Evolutionary conservation across 768 basidiomycete species (phyloP), one percentile per base, ranked within the genome.

Genomic region (Megacollybia marginata): DNA sequence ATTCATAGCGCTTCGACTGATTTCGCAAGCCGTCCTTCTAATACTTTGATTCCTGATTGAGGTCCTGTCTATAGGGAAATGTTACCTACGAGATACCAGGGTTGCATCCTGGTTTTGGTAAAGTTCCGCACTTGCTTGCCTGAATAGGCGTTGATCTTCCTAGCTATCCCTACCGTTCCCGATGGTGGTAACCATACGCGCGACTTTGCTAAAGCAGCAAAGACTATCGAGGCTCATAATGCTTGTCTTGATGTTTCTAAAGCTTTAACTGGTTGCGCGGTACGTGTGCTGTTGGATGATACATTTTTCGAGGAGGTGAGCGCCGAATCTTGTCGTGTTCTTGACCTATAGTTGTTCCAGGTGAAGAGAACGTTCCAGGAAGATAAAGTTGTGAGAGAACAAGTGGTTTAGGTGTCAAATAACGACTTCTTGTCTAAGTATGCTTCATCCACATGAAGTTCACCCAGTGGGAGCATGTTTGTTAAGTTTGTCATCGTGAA

Each of bases 141-240:
- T 42, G 42, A 19, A 33, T n/a, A n/a, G n/a, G 5, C 46, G 19
- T 44, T 32, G 43, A 18, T 10, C 34, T 12, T 28, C 23, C 6
- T 28, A 89, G 88, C 85, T 11, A 92, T 92, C 36, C 90, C 89
- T 3, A 88, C 85, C 0, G 69, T 79, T 18, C 61, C 68, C 0
- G 72, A 80, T 54, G 89, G 88, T 10, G 88, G 88, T 8, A 91
- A 91, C 58, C 90, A 92, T 56, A 91, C 90, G 0, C 67, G 65
- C 2, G 80, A 68, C 11, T 92, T 92, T 60, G 66, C 77, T n/a
- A 65, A 76, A n/a, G 68, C 86, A 0, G 87, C 87, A 0, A 71
- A 77, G 0, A 83, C 79, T 0, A 61, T 69, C 2, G 68, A 66
- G 23, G 79, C 88, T 0, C 90, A 91, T 54, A 68, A 79, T 23